Conservation (phyloP, 108 stramenopile genomes). For the Pseudonitzschia pungens region DNA sequence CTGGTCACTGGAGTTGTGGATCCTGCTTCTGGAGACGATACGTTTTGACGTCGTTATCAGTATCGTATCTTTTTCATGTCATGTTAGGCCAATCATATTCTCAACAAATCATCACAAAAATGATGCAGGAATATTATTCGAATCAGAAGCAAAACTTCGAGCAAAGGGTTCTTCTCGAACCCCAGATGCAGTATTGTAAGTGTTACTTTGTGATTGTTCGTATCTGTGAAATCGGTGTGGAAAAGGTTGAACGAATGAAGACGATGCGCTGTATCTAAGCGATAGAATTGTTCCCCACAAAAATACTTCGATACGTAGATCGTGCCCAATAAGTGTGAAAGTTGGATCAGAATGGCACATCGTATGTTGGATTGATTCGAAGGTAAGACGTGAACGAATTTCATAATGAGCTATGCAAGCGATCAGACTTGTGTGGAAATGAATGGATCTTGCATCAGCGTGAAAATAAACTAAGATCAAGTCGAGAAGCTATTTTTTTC, state of each 20-base stretch:
- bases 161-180: constrained; percentile 69
- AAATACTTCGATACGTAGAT: neutral
- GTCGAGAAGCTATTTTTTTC: too few species aligned
- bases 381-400: constrained; percentile 40
- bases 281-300: too few species aligned
- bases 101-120: neutral
- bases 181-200: constrained; percentile 72
- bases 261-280: too few species aligned
- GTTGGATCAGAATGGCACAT: constrained; percentile 66
- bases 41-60: too few species aligned
- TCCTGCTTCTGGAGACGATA: neutral
- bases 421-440: too few species aligned
- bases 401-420: too few species aligned
- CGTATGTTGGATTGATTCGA: constrained; percentile 87
- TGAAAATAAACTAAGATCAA: too few species aligned
- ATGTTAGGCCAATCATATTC: neutral
- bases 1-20: neutral
- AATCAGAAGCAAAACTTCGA: constrained; percentile 76
- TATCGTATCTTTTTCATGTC: neutral
- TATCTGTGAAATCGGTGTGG: too few species aligned
- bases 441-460: too few species aligned
- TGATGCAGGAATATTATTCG: constrained; percentile 68
- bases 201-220: constrained; percentile 16
- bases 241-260: too few species aligned
- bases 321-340: constrained; percentile 21